A percentile compares a stretch with the other conserved stretches of the same genome.
These are phyloP conservation scores for Kazachstania sp. DNA, from an alignment of 1,139 yeast genomes.

Conservation along the genomic window DNA sequence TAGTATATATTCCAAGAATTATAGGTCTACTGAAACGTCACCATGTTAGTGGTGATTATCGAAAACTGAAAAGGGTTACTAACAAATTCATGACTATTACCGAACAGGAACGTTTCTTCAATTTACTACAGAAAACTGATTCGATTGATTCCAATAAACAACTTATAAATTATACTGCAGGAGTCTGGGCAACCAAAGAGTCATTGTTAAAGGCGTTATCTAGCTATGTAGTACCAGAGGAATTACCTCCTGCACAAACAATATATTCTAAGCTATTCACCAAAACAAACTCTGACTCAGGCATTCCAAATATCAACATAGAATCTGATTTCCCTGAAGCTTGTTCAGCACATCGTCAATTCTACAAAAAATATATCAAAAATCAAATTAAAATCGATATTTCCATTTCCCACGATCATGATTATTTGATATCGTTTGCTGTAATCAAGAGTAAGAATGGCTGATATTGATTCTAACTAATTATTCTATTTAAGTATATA, in stretches of 20 bases:
- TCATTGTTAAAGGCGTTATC: slow-evolving; percentile 21
- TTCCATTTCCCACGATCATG: slow-evolving; percentile 27
- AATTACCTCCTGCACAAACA: slow-evolving; percentile 24
- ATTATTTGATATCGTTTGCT: slow-evolving; percentile 21
- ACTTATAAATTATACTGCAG: slow-evolving; percentile 18
- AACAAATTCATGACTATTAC: slow-evolving; percentile 21
- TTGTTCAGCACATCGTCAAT: slow-evolving; percentile 5
- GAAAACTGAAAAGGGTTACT: slow-evolving; percentile 4
- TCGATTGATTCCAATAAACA: background rate
- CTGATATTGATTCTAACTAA: background rate
- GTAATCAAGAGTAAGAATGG: background rate
- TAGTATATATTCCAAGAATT: slow-evolving; percentile 26
- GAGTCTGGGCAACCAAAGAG: slow-evolving; percentile 31
- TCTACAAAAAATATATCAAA: slow-evolving; percentile 12
- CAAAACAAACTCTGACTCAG: slow-evolving; percentile 14
- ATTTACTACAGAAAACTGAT: background rate
- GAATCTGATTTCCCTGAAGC: slow-evolving; percentile 8
- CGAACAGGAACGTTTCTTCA: slow-evolving; percentile 4
- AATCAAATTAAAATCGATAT: slow-evolving; percentile 11
- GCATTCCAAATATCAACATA: slow-evolving; percentile 17
- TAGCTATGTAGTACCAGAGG: slow-evolving; percentile 9
- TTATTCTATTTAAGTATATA: background rate
- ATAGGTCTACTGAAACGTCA: slow-evolving; percentile 13
- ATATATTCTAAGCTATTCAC: slow-evolving; percentile 23
- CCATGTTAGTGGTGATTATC: slow-evolving; percentile 3